Evolutionary conservation across 768 basidiomycete genomes (phyloP).

Genomic region (Boletellus ananas): DNA sequence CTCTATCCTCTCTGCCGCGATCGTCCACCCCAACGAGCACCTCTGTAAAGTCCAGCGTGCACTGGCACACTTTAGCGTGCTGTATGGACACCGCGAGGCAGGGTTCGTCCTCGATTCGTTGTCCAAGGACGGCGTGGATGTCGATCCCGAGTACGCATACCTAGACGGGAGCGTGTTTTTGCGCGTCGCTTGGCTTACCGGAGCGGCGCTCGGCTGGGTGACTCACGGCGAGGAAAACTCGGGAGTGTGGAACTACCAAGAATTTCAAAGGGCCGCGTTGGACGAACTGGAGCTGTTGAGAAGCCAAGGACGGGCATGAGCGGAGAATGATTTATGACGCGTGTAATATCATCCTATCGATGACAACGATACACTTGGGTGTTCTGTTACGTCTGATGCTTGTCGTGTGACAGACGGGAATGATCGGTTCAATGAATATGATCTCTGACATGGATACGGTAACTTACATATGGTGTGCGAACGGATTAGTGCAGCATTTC

Average conservation of each 20-base stretch:
- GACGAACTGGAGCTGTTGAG: conserved; percentile 23
- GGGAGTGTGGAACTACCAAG: conserved; percentile 28
- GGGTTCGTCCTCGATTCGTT: conserved; percentile 32
- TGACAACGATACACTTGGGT: too few species aligned
- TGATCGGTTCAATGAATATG: too few species aligned
- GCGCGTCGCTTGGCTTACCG: conserved; percentile 50
- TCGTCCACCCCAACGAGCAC: conserved; percentile 60
- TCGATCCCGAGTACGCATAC: conserved; percentile 43
- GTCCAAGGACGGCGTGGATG: conserved; percentile 24
- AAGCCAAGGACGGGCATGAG: conserved; percentile 17
- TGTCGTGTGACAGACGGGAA: too few species aligned
- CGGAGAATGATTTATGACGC: too few species aligned
- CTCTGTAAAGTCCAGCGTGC: conserved; percentile 48
- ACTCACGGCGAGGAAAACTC: conserved; percentile 35
- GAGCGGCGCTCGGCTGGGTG: conserved; percentile 40
- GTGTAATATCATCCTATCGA: too few species aligned
- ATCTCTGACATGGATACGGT: too few species aligned
- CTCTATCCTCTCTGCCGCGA: conserved; percentile 46
- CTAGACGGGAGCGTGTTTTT: conserved; percentile 65
- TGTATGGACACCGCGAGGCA: conserved; percentile 41
- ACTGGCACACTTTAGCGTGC: conserved; percentile 40
- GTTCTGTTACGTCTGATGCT: too few species aligned
- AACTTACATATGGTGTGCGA: too few species aligned
- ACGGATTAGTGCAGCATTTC: too few species aligned
- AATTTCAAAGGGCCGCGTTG: conserved; percentile 24